Evolutionary conservation across 805 yeast genomes (phyloP).

Genomic region (Ogataea pilisensis): DNA sequence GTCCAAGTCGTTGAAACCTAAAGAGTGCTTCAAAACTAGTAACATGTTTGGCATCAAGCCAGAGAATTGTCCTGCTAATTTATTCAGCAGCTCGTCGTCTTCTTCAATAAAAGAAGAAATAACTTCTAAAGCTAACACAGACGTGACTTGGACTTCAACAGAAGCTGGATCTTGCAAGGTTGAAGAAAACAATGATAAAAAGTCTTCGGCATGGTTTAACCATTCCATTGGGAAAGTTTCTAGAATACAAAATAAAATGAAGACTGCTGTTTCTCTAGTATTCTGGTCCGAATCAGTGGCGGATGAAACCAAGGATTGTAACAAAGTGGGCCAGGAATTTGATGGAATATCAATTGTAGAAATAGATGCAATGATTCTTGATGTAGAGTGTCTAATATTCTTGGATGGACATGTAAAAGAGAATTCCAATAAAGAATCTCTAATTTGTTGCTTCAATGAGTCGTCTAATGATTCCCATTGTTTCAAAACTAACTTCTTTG

Average conservation of each 20-base stretch:
- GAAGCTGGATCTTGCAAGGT: constrained; percentile 63
- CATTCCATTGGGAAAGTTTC: constrained; percentile 65
- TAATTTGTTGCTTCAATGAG: constrained; percentile 53
- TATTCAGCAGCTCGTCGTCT: constrained; percentile 41
- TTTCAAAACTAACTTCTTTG: constrained; percentile 71
- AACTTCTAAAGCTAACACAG: constrained; percentile 75
- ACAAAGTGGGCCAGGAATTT: constrained; percentile 70
- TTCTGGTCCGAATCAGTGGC: constrained; percentile 47
- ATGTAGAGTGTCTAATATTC: constrained; percentile 79
- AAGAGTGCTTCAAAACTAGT: constrained; percentile 69
- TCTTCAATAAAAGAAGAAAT: constrained; percentile 68
- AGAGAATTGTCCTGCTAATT: constrained; percentile 47
- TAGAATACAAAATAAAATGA: constrained; percentile 69
- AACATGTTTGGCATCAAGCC: constrained; percentile 76
- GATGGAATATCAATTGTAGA: constrained; percentile 67
- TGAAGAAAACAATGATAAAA: constrained; percentile 64
- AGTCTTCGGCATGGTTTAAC: constrained; percentile 54
- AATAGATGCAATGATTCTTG: constrained; percentile 85
- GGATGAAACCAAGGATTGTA: constrained; percentile 66
- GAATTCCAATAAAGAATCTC: constrained; percentile 61
- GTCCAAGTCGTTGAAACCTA: constrained; percentile 66
- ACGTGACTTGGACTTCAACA: constrained; percentile 71
- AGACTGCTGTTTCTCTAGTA: constrained; percentile 79
- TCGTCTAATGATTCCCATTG: constrained; percentile 63
- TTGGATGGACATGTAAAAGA: constrained; percentile 61